These are phyloP conservation scores for Pseudocercospora musae DNA, from an alignment of 2,329 filamentous ascomycete genomes.

Conservation along the genomic window DNA sequence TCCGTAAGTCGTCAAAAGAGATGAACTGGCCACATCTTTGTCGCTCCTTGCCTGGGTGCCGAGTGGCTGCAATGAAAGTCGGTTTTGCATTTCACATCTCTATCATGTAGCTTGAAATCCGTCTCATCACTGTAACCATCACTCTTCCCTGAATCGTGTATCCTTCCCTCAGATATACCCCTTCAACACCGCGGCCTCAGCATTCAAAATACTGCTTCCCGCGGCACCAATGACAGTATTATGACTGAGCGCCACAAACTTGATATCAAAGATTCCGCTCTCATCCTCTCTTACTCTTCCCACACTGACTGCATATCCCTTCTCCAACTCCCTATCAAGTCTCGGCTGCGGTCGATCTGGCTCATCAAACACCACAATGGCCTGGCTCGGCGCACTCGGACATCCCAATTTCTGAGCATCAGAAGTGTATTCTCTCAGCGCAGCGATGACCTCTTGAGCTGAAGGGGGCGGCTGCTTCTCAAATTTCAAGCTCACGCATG, in stretches of 20 bases:
- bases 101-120: no score
- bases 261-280: constrained; percentile 86
- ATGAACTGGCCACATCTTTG: no score
- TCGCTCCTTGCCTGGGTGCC: no score
- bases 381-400: constrained; percentile 75
- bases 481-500: constrained; percentile 87
- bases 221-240: constrained; percentile 91
- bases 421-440: constrained; percentile 74
- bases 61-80: no score
- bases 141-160: no score
- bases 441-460: constrained; percentile 72
- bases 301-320: constrained; percentile 87
- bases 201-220: constrained; percentile 93
- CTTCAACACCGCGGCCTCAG: constrained; percentile 86
- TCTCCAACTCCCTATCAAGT: constrained; percentile 78
- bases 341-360: constrained; percentile 86
- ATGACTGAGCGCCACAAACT: constrained; percentile 91
- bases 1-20: no score
- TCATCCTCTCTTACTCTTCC: constrained; percentile 83
- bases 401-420: constrained; percentile 82
- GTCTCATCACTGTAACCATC: no score
- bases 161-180: constrained; percentile 53
- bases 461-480: constrained; percentile 69
- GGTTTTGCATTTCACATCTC: no score
- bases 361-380: constrained; percentile 71